These are phyloP conservation scores for Clitopilus hobsonii DNA, from an alignment of 768 basidiomycete genomes.

Conservation along the genomic window DNA sequence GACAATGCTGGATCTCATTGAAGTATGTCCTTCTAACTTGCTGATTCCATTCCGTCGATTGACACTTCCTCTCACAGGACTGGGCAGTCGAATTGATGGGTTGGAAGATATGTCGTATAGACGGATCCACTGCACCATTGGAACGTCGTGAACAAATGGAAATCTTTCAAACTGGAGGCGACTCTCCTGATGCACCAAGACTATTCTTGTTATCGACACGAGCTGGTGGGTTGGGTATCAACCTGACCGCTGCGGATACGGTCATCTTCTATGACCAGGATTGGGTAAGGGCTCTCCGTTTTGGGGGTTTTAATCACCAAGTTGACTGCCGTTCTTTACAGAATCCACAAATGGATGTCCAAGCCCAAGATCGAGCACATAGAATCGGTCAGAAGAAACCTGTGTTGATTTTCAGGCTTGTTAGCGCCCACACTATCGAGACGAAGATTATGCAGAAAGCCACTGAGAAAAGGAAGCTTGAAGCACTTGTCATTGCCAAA, in stretches of 20 bases:
- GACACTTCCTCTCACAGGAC: constrained; percentile 39
- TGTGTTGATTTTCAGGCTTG: constrained; percentile 84
- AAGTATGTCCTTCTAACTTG: constrained; percentile 39
- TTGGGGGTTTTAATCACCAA: background rate
- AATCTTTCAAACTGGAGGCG: constrained; percentile 71
- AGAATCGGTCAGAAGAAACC: constrained; percentile 93
- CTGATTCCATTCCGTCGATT: constrained; percentile 1
- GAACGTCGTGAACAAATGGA: constrained; percentile 85
- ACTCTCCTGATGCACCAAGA: constrained; percentile 55
- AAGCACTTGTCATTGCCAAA: constrained; percentile 93
- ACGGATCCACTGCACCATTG: constrained; percentile 78
- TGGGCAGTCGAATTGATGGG: constrained; percentile 86
- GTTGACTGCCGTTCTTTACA: constrained; percentile 19
- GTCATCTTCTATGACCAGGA: constrained; percentile 94
- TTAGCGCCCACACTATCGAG: constrained; percentile 87
- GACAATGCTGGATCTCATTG: constrained; percentile 93
- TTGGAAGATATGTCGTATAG: constrained; percentile 86
- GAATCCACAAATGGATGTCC: constrained; percentile 96
- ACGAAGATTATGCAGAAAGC: constrained; percentile 89
- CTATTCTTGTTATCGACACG: constrained; percentile 81
- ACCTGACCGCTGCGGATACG: constrained; percentile 79
- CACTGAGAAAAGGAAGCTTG: constrained; percentile 82
- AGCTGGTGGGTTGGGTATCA: constrained; percentile 78
- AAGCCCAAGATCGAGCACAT: constrained; percentile 94
- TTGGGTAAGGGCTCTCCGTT: constrained; percentile 51